Evolutionary conservation across 768 basidiomycete genomes (phyloP).

Genomic region (Steccherinum ochraceum): DNA sequence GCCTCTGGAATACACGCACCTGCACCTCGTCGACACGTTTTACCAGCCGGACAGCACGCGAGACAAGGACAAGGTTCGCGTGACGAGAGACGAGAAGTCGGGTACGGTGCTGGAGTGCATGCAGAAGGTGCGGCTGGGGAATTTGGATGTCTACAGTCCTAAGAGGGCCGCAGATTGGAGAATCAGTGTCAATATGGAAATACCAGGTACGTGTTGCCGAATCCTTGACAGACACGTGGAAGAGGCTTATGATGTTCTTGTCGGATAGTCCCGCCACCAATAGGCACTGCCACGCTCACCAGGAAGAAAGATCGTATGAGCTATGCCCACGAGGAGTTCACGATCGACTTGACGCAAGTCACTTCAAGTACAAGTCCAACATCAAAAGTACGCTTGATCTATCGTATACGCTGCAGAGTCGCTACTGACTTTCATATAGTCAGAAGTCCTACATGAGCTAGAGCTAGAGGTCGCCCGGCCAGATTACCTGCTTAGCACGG

Average conservation of each 20-base stretch:
- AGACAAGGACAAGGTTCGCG: constrained; percentile 60
- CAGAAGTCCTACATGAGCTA: constrained; percentile 73
- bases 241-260: not conserved
- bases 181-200: constrained; percentile 88
- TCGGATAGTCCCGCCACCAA: constrained; percentile 53
- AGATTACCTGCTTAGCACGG: constrained; percentile 63
- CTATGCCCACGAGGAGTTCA: constrained; percentile 90
- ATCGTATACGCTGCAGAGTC: not conserved
- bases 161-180: constrained; percentile 85
- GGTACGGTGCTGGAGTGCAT: constrained; percentile 60
- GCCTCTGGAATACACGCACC: constrained; percentile 70
- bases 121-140: constrained; percentile 77
- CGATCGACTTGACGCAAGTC: constrained; percentile 92
- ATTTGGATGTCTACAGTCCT: constrained; percentile 84
- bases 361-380: constrained; percentile 44
- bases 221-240: no score
- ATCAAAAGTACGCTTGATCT: constrained; percentile 38
- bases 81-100: constrained; percentile 78
- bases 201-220: constrained; percentile 69
- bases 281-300: constrained; percentile 52
- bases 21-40: constrained; percentile 75
- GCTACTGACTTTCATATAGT: constrained; percentile 25
- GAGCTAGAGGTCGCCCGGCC: constrained; percentile 84
- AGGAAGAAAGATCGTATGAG: constrained; percentile 87
- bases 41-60: constrained; percentile 39